These are phyloP conservation scores for Neurospora hispaniola DNA, from an alignment of 495 filamentous ascomycete genomes.

Conservation along the genomic window DNA sequence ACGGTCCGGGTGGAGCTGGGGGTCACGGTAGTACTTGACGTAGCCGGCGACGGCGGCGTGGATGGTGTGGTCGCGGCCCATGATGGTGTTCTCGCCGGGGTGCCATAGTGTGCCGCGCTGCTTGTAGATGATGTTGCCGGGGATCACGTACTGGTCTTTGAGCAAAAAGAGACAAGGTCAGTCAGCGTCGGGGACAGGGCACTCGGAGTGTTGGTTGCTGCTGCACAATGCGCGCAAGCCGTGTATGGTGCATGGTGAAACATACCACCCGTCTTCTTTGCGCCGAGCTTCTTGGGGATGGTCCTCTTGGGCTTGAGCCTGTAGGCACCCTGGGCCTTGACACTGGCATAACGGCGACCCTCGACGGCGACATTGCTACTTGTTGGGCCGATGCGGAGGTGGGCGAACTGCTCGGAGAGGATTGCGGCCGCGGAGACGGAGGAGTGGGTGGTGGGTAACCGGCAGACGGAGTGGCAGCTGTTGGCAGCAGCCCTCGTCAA, in stretches of 20 bases:
- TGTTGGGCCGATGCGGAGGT: conserved; percentile 11
- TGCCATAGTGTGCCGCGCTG: conserved; percentile 93
- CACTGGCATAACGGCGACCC: conserved; percentile 61
- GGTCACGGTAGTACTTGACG: conserved; percentile 93
- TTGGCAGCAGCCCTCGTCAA: conserved; percentile 35
- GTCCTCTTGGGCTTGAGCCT: conserved; percentile 72
- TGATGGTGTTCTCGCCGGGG: conserved; percentile 82
- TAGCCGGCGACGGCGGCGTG: conserved; percentile 75
- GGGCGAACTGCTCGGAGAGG: conserved; percentile 17
- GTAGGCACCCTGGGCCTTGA: conserved; percentile 80
- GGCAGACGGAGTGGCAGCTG: conserved; percentile 14
- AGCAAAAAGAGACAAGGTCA: background rate
- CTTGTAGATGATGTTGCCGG: conserved; percentile 95
- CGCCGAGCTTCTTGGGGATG: conserved; percentile 85
- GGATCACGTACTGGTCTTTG: conserved; percentile 75
- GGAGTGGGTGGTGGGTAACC: conserved; percentile 12
- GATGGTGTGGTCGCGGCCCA: conserved; percentile 97
- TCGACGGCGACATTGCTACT: conserved; percentile 25
- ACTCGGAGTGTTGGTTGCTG: background rate
- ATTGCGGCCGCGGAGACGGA: conserved; percentile 7
- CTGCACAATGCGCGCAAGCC: background rate
- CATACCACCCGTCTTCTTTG: conserved; percentile 79
- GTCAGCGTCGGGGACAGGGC: background rate
- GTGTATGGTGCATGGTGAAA: conserved; percentile 2
- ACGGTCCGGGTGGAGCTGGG: conserved; percentile 61